Conservation (phyloP, 495 filamentous ascomycete species). For the Sabuloglossum arenarium region DNA sequence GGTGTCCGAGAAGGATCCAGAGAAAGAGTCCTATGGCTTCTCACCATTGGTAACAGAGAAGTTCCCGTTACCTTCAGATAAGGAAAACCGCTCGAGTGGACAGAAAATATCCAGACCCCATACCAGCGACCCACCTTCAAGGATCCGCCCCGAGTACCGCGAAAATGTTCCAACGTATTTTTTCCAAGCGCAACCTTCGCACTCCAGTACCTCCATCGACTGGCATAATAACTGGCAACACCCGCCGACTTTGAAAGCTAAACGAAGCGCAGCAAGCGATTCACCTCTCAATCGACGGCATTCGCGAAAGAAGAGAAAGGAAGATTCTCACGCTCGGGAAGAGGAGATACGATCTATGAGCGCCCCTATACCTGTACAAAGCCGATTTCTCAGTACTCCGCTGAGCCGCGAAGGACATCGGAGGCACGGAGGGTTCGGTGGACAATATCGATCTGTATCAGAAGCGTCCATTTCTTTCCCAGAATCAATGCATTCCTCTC, state of each 20-base stretch:
- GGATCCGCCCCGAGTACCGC: neutral
- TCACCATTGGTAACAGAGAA: neutral
- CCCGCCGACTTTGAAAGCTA: conserved; percentile 41
- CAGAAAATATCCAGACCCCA: neutral
- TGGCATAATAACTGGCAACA: neutral
- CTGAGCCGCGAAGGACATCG: conserved; percentile 44
- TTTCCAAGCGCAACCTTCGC: conserved; percentile 21
- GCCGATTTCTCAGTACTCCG: conserved; percentile 31
- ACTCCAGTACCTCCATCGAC: conserved; percentile 22
- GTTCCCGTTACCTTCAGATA: neutral
- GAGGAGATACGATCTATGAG: conserved; percentile 75
- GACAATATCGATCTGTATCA: conserved; percentile 40
- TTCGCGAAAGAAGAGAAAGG: conserved; percentile 56
- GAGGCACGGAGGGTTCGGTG: conserved; percentile 31
- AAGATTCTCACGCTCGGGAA: conserved; percentile 47
- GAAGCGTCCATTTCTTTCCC: conserved; percentile 51
- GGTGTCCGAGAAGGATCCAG: conserved; percentile 14
- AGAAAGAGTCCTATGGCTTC: conserved; percentile 2
- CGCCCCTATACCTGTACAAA: conserved; percentile 41
- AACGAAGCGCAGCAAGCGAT: conserved; percentile 32
- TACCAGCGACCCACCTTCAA: neutral
- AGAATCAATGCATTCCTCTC: conserved; percentile 50
- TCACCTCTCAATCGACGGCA: conserved; percentile 35
- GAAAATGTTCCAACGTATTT: conserved; percentile 24
- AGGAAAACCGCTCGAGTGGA: neutral